Evolutionary conservation across 2,329 filamentous ascomycete species (phyloP).

Genomic region (Acephala macrosclerotiorum): DNA sequence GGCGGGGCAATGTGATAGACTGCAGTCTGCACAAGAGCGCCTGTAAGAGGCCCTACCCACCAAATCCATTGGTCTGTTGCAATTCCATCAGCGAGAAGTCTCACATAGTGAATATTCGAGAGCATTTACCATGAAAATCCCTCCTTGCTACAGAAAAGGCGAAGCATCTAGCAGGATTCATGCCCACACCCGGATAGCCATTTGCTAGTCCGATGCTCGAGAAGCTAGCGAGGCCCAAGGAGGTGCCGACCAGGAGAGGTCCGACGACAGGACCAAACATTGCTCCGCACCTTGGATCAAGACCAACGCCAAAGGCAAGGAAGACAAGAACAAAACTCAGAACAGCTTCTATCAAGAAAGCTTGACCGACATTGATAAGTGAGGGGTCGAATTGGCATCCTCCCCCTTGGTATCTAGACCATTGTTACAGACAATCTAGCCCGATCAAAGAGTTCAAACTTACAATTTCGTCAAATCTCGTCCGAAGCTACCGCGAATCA

Average conservation of each 20-base stretch:
- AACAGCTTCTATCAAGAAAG: slow-evolving; percentile 58
- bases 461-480: slow-evolving; percentile 42
- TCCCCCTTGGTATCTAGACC: slow-evolving; percentile 40
- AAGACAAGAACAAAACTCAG: slow-evolving; percentile 55
- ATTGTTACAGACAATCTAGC: not conserved
- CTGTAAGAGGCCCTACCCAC: slow-evolving; percentile 47
- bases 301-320: slow-evolving; percentile 59
- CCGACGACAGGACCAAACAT: slow-evolving; percentile 57
- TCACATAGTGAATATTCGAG: too few species aligned
- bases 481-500: slow-evolving; percentile 48
- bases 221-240: slow-evolving; percentile 48
- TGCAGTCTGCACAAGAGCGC: slow-evolving; percentile 38
- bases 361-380: slow-evolving; percentile 47
- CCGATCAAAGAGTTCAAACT: slow-evolving; percentile 35
- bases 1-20: slow-evolving; percentile 45
- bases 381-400: slow-evolving; percentile 43
- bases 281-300: slow-evolving; percentile 58
- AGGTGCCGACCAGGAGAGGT: slow-evolving; percentile 56
- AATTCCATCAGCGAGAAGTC: slow-evolving; percentile 1
- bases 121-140: slow-evolving; percentile 27
- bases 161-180: slow-evolving; percentile 53
- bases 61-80: slow-evolving; percentile 48
- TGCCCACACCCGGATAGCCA: slow-evolving; percentile 48
- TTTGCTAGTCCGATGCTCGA: slow-evolving; percentile 46
- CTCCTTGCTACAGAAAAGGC: slow-evolving; percentile 50